Evolutionary conservation across 768 basidiomycete species (phyloP), one percentile per base, ranked within the genome.

Genomic region (Gloeopeniophorella convolvens): DNA sequence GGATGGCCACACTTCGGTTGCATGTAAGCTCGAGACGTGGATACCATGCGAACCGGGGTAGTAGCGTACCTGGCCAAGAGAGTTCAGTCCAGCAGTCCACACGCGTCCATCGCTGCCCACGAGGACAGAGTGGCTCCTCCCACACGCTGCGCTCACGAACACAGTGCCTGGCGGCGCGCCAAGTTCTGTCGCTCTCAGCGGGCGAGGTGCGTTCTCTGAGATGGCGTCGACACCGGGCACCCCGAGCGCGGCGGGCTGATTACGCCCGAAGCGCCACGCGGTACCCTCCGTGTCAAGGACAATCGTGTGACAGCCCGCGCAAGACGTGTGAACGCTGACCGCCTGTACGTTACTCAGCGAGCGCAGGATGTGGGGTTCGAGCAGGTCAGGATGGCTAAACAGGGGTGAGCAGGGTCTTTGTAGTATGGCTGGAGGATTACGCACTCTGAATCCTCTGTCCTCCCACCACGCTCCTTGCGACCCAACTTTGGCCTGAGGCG

Each of bases 181-280:
- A 4, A 88, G 64, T 24, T 85, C 75, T 2, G 66, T 58, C 3
- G 89, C 71, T 27, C 70, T 73, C 36, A 90, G 58, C 50, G 75
- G 72, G 63, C 76, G 74, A 16, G 90, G 87, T 52, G 82, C 76
- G 64, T 79, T 83, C 71, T 92, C 88, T 15, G 86, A 85, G 54
- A 92, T 74, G 13, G 59, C 51, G 9, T 66, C 67, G 32, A 59
- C 72, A 49, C 68, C 72, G 12, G 76, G 60, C 8, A 80, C 68
- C n/a, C 88, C 86, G 3, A 92, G 74, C 35, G 78, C 77, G 49
- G 77, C 71, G 50, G 73, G 81, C 33, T 79, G 80, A 66, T 90
- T 91, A 45, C 91, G 81, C 6, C 95, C 95, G 63, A 94, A 89
- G 59, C 97, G 66, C 83, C 90, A 93, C 8, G 92, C 95, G 32